phyloP scores from a whole-genome alignment of 179 eudicot genomes.

The Beta macrorhiza region DNA sequence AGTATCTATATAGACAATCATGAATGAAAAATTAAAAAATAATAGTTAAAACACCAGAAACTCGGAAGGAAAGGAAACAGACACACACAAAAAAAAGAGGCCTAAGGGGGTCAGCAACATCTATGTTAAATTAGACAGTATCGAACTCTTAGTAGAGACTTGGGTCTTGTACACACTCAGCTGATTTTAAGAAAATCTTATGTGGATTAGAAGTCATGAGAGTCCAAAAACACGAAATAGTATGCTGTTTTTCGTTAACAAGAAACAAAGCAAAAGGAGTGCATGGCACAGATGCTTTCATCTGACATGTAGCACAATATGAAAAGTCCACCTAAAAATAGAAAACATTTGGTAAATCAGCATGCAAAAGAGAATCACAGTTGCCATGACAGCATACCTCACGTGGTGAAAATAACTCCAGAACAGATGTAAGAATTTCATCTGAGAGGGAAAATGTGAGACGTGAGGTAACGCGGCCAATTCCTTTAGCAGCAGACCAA shows the following conservation, averaged over 20 bases:
- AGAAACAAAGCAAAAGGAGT: background rate
- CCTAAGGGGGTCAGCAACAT: background rate
- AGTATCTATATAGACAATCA: conserved; percentile 15
- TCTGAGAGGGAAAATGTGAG: conserved; percentile 78
- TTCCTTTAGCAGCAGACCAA: conserved; percentile 99
- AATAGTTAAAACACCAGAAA: conserved; percentile 7
- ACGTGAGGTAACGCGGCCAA: conserved; percentile 87
- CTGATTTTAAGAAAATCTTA: background rate
- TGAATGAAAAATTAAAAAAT: background rate
- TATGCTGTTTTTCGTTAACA: background rate
- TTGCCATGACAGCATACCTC: conserved; percentile 60
- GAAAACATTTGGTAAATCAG: background rate
- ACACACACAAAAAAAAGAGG: background rate
- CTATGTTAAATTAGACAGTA: background rate
- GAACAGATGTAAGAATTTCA: conserved; percentile 84
- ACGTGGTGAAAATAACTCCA: conserved; percentile 88
- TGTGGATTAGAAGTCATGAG: background rate
- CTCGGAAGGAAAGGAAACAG: background rate
- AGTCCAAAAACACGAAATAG: background rate
- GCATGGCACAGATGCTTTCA: background rate
- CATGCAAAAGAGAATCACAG: conserved; percentile 6
- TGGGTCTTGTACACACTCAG: background rate
- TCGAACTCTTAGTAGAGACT: background rate
- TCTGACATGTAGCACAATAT: conserved; percentile 1
- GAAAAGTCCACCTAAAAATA: conserved; percentile 5